Conservation (phyloP, 257 asterid genomes). For the Gentiana macrophylla region DNA sequence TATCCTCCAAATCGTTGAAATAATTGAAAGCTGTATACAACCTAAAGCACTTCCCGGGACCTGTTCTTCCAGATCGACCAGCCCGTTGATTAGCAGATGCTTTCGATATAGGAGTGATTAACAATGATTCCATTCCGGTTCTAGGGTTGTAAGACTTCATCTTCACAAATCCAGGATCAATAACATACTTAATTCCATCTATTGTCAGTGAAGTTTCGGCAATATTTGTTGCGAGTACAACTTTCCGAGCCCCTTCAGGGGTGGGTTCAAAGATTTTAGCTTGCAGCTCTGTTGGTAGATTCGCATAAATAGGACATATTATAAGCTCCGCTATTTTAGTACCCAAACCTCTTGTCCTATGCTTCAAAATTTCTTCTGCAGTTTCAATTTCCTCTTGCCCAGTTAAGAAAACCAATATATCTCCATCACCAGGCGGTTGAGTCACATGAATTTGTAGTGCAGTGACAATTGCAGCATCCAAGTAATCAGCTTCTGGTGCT, state of each 20-base stretch:
- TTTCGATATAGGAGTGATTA: slow-evolving; percentile 78
- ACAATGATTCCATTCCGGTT: slow-evolving; percentile 82
- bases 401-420: slow-evolving; percentile 70
- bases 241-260: slow-evolving; percentile 42
- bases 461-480: slow-evolving; percentile 85
- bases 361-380: slow-evolving; percentile 33
- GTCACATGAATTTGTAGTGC: slow-evolving; percentile 87
- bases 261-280: slow-evolving; percentile 36
- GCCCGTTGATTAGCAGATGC: slow-evolving; percentile 97
- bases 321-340: slow-evolving; percentile 37
- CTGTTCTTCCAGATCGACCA: slow-evolving; percentile 94
- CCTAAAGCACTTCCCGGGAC: slow-evolving; percentile 92
- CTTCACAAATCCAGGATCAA: slow-evolving; percentile 91
- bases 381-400: slow-evolving; percentile 42
- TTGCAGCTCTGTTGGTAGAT: slow-evolving; percentile 34
- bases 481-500: slow-evolving; percentile 97
- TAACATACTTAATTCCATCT: slow-evolving; percentile 90
- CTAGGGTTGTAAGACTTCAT: slow-evolving; percentile 91
- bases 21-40: slow-evolving; percentile 69
- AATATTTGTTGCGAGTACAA: slow-evolving; percentile 35
- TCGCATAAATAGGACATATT: slow-evolving; percentile 38
- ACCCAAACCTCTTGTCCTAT: slow-evolving; percentile 30
- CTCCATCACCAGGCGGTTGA: slow-evolving; percentile 86
- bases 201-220: slow-evolving; percentile 90
- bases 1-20: slow-evolving; percentile 74